Evolutionary conservation across 768 basidiomycete species (phyloP).

Genomic region (Boletus rubroflammeus): DNA sequence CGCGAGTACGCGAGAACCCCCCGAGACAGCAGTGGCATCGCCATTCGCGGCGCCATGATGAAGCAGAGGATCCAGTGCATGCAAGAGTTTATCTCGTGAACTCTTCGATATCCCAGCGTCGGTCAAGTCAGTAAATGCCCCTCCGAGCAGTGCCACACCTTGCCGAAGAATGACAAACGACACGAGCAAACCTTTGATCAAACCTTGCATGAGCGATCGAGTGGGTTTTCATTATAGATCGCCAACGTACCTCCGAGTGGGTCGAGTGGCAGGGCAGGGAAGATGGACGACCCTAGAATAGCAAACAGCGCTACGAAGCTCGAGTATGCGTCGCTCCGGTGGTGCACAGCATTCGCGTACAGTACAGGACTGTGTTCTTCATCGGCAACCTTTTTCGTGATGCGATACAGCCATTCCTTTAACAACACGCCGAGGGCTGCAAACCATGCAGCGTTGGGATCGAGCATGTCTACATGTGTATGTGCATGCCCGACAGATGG

Average conservation of each 20-base stretch:
- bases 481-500: constrained; percentile 54
- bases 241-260: constrained; percentile 77
- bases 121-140: constrained; percentile 77
- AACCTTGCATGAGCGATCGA: constrained; percentile 7
- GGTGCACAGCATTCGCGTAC: constrained; percentile 94
- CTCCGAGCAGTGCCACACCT: constrained; percentile 60
- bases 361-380: constrained; percentile 90
- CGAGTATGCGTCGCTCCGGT: constrained; percentile 95
- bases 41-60: constrained; percentile 28
- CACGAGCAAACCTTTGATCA: constrained; percentile 67
- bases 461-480: constrained; percentile 54
- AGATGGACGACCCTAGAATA: constrained; percentile 85
- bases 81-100: constrained; percentile 51
- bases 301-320: constrained; percentile 89
- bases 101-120: constrained; percentile 71
- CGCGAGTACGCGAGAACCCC: constrained; percentile 35
- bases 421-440: constrained; percentile 73
- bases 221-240: not conserved
- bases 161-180: constrained; percentile 85
- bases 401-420: constrained; percentile 93
- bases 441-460: constrained; percentile 97
- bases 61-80: constrained; percentile 54
- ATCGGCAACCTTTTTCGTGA: constrained; percentile 86
- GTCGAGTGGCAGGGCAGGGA: constrained; percentile 85
- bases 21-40: not conserved